Evolutionary conservation across 139 green algal genomes (phyloP).

Genomic region (Picochlorum sp.): DNA sequence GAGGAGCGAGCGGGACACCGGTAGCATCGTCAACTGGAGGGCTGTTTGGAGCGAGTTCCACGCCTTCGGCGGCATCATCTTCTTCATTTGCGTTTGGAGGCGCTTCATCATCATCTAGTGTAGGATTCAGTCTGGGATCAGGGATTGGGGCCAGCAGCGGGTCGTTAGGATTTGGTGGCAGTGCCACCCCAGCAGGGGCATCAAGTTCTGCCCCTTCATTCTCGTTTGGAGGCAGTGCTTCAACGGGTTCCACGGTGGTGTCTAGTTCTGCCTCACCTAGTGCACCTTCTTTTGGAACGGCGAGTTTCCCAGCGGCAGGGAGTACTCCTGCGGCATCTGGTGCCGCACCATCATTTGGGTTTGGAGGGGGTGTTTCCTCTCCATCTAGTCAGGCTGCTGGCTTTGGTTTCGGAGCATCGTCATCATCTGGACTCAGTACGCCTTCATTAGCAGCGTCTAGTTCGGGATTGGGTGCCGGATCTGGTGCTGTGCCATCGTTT

Average conservation of each 20-base stretch:
- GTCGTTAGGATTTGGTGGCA: not conserved
- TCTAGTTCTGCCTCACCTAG: not conserved
- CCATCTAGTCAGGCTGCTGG: not conserved
- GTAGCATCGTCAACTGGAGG: not conserved
- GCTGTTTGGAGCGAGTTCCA: not conserved
- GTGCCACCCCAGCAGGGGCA: not conserved
- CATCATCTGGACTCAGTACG: not conserved
- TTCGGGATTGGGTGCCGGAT: not conserved
- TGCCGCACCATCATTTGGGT: not conserved
- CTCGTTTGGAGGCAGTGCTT: not conserved
- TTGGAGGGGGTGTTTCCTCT: not conserved
- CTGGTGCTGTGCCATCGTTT: not conserved
- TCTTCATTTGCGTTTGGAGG: constrained; percentile 7
- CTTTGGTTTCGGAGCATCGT: not conserved
- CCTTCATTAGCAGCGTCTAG: not conserved
- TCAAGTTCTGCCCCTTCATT: not conserved
- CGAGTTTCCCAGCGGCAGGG: not conserved
- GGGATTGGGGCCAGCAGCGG: not conserved
- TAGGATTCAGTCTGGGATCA: not conserved
- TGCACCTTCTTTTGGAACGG: not conserved
- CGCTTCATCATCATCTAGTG: not conserved
- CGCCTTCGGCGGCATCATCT: not conserved
- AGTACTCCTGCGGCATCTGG: not conserved
- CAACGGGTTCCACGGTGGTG: not conserved
- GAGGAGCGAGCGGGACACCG: constrained; percentile 1